Base-by-base conservation (phyloP, 306 rosid species). In the Alnus glutinosa region DNA sequence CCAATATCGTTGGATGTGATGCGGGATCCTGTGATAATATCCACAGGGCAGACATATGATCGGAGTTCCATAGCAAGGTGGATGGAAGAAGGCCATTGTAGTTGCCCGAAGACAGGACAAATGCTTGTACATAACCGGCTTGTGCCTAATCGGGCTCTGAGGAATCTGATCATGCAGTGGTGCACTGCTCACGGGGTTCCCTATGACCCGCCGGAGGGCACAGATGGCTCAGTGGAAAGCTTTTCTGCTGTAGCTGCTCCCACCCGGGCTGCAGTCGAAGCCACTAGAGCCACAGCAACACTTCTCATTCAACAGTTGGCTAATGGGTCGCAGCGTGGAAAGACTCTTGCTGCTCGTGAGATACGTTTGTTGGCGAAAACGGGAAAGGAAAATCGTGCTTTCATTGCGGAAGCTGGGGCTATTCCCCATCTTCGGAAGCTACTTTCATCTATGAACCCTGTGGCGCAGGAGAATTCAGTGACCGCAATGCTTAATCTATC, bases 381-480 rank as follows among this genome's bases (percentile, higher is more conserved):
- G 0, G 98, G 98, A 5, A 91, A 76, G 78, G 95, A 91, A 55
- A 94, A 94, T 50, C 97, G 98, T 0, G 91, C 97, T 9, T 92
- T 91, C 79, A 91, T 94, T 9, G 98, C 97, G 2, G 97, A 94
- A 87, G 95, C 97, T 0, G 98, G 98, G 64, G 98, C 98, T 1
- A 90, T 94, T 82, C 95, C 97, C 42, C 82, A 88, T 78, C 97
- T 94, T 30, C 79, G 81, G 57, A 85, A 80, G 77, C 75, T 94
- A n/a, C 90, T 94, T 32, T 86, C 80, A 1, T 91, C 98, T 14
- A 82, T 87, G 9, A 92, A 83, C 71, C 86, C 90, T 0, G 80
- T 92, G 64, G 95, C 98, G 13, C 98, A 94, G 84, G 97, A 94
- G 90, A 94, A 94, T 78, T 89, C 97, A 0, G 97, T 94, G 9